Base-by-base conservation (phyloP, 2,329 filamentous ascomycete species). In the Stemphylium lycopersici region DNA sequence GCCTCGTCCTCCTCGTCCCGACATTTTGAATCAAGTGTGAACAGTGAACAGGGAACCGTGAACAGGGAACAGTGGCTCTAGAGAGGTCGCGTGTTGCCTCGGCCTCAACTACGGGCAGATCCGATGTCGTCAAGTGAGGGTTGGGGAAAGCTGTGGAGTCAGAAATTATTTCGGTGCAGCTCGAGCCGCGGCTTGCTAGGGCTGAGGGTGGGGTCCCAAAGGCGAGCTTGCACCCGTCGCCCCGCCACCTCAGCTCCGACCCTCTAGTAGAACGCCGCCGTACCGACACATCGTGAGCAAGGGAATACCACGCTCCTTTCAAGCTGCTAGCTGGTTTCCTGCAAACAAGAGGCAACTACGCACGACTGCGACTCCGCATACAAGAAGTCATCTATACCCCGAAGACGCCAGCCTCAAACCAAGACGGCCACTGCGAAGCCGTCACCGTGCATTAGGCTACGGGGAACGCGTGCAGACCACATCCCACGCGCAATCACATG, bases 1-100 rank as follows among this genome's bases (percentile, higher is more conserved):
- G 20, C 72, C 68, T 26, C 73, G 63, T 51, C 73, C 74, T 60
- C 74, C 69, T 50, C 75, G 67, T 46, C 55, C 65, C 48, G 65
- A 56, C 65, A 69, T 68, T 13, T 55, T 16, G 22, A 11, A n/a
- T 39, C 22, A 20, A 12, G 42, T 45, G n/a, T 33, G 5, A 4
- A 16, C 5, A 22, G 16, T 20, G 7, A n/a, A n/a, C n/a, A n/a
- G n/a, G n/a, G n/a, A n/a, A n/a, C n/a, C n/a, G n/a, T n/a, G n/a
- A n/a, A n/a, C n/a, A n/a, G n/a, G n/a, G 5, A 4, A 16, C 5
- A 22, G 16, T 20, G 7, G n/a, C 4, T 31, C 10, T 16, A 8
- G n/a, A 20, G 0, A 8, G 6, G 22, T 12, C 16, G 20, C 29
- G 36, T 15, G 15, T 11, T 42, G 29, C 11, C 15, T 49, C 6